phyloP scores from a whole-genome alignment of 768 basidiomycete genomes.

The Lyophyllum decastes region DNA sequence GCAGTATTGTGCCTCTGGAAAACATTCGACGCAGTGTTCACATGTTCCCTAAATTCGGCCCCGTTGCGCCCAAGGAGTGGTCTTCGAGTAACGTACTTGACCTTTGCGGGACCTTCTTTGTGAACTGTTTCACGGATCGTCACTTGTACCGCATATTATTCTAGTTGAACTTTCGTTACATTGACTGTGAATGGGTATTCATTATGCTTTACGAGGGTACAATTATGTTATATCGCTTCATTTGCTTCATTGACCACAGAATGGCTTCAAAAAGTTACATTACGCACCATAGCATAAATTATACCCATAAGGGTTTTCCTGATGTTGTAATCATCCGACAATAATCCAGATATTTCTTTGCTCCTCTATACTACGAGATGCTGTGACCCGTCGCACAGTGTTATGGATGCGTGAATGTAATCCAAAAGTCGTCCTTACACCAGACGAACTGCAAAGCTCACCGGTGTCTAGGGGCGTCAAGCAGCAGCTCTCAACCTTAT shows the following conservation, averaged over 20 bases:
- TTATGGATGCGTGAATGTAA: too few relatives aligned
- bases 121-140: not conserved
- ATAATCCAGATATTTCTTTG: too few relatives aligned
- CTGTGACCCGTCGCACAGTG: too few relatives aligned
- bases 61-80: conserved; percentile 25
- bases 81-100: conserved; percentile 26
- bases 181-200: not conserved
- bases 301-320: not conserved
- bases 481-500: too few relatives aligned
- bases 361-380: too few relatives aligned
- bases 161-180: not conserved
- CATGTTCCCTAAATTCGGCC: conserved; percentile 28
- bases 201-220: not conserved
- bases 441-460: too few relatives aligned
- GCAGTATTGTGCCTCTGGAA: conserved; percentile 20
- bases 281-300: not conserved
- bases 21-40: conserved; percentile 27
- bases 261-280: not conserved
- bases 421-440: too few relatives aligned
- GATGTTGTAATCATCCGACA: too few relatives aligned
- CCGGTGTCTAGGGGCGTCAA: too few relatives aligned
- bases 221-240: not conserved
- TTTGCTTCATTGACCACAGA: not conserved
- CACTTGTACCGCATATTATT: not conserved
- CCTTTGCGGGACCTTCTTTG: not conserved